Percentiles rank a stretch among this genome's conserved stretches.
phyloP scores from a whole-genome alignment of 139 green algal genomes.

The Coccomyxa sp. region DNA sequence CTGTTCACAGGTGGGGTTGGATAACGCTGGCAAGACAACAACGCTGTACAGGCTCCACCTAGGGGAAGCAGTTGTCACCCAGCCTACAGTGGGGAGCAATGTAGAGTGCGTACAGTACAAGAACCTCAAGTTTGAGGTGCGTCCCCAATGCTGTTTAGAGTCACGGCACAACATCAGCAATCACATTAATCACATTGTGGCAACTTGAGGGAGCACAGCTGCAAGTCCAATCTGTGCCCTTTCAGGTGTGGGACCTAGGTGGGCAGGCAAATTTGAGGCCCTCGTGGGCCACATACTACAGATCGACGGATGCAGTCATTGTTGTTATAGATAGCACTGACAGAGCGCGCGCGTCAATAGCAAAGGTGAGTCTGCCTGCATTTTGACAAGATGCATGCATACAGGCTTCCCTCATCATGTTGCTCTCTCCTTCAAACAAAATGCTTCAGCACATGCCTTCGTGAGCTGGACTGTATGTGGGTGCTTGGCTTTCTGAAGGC shows the following conservation, averaged over 20 bases:
- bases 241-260: slow-evolving; percentile 76
- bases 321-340: slow-evolving; percentile 86
- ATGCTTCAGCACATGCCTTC: neutral
- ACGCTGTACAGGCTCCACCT: slow-evolving; percentile 87
- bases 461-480: neutral
- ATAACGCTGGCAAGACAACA: slow-evolving; percentile 94
- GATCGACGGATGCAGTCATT: slow-evolving; percentile 73
- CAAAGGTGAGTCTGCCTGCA: slow-evolving; percentile 38
- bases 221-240: neutral
- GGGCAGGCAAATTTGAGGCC: slow-evolving; percentile 82
- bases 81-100: slow-evolving; percentile 85
- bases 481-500: neutral
- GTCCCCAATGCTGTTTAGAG: neutral
- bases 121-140: slow-evolving; percentile 77
- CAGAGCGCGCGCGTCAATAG: slow-evolving; percentile 66
- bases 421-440: neutral
- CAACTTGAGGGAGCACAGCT: neutral
- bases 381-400: neutral
- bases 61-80: slow-evolving; percentile 74
- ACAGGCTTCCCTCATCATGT: neutral
- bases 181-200: neutral
- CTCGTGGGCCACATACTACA: slow-evolving; percentile 87
- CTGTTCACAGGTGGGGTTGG: slow-evolving; percentile 62
- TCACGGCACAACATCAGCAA: neutral
- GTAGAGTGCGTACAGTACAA: slow-evolving; percentile 79